Evolutionary conservation across 345 rosid species (phyloP).

Genomic region (Euphorbia lathyris): DNA sequence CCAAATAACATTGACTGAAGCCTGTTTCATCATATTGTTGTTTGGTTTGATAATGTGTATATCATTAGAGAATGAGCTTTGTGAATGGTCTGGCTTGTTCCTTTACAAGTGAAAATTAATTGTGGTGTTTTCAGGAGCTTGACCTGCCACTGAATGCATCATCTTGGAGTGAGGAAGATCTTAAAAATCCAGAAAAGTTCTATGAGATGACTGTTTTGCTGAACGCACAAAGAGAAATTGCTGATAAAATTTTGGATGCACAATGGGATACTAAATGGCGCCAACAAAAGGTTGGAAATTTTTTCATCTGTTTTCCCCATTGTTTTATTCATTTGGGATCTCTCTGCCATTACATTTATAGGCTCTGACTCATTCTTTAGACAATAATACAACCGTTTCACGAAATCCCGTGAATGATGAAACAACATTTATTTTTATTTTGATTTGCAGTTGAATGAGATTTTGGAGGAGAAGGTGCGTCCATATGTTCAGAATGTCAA

Average conservation of each 20-base stretch:
- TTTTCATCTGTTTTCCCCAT: neutral
- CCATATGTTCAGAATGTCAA: conserved; percentile 56
- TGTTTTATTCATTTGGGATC: neutral
- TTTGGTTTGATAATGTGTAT: neutral
- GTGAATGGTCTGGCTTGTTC: neutral
- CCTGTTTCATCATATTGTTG: neutral
- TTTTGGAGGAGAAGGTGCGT: conserved; percentile 80
- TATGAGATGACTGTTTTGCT: conserved; percentile 94
- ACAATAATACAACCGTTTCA: neutral
- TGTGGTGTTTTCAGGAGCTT: conserved; percentile 49
- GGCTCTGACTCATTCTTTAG: neutral
- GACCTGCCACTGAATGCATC: conserved; percentile 77
- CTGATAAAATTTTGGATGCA: conserved; percentile 73
- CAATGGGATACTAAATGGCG: conserved; percentile 95
- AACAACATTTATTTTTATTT: conserved; percentile 1
- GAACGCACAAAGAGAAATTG: conserved; percentile 89
- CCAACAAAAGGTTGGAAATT: conserved; percentile 65
- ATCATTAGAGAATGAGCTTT: neutral
- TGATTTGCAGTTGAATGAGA: conserved; percentile 58
- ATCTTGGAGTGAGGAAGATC: conserved; percentile 91
- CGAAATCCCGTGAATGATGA: neutral
- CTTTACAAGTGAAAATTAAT: conserved; percentile 14
- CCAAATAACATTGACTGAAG: neutral
- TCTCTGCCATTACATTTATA: neutral
- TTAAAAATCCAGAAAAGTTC: conserved; percentile 64